Percentiles rank a stretch among this genome's conserved stretches.
Conservation (phyloP, 768 basidiomycete genomes). For the Galerina sulciceps region DNA sequence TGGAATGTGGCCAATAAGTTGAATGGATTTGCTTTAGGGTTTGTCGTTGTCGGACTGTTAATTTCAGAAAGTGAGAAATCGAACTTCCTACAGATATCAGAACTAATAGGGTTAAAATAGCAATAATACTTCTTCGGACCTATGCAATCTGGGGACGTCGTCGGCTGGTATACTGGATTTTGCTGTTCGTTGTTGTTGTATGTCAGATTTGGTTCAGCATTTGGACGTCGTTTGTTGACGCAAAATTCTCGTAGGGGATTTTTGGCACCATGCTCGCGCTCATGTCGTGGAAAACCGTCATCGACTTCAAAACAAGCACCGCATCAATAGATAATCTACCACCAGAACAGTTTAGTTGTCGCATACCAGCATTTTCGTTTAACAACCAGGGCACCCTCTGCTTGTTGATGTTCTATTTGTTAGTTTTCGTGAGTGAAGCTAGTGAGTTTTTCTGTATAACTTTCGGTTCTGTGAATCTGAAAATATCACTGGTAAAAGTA, state of each 20-base stretch:
- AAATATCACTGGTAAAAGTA: not conserved
- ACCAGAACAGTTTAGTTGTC: not conserved
- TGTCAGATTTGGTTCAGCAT: not conserved
- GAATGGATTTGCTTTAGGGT: not conserved
- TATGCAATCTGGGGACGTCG: slow-evolving; percentile 5
- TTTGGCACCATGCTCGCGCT: not conserved
- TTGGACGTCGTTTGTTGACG: not conserved
- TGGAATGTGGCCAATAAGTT: not conserved
- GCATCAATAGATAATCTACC: not conserved
- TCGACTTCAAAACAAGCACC: not conserved
- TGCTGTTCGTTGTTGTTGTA: not conserved
- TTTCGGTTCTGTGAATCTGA: not conserved
- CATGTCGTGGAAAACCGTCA: not conserved
- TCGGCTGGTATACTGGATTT: not conserved
- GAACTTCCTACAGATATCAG: not conserved
- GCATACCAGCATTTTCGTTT: not conserved
- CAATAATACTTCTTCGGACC: not conserved
- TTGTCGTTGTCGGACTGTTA: not conserved
- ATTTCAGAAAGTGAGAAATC: not conserved
- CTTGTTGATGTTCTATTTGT: not conserved
- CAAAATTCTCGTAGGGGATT: not conserved
- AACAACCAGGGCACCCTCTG: not conserved
- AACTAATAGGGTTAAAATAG: not conserved
- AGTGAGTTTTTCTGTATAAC: not conserved
- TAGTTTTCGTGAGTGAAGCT: slow-evolving; percentile 1